Conservation (phyloP, 805 yeast species). For the Kluyveromyces aestuarii region DNA sequence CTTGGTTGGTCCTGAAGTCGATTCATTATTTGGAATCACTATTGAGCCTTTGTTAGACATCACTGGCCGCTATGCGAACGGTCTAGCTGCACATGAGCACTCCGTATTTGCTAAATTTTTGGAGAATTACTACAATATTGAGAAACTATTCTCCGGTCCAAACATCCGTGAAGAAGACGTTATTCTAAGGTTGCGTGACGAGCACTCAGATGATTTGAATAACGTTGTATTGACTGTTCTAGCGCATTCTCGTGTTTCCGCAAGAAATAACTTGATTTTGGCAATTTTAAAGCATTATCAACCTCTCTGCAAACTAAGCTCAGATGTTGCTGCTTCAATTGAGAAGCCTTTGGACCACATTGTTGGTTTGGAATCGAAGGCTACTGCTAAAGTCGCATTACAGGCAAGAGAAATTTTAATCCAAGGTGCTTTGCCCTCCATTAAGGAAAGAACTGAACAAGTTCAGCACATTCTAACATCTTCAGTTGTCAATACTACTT, state of each 20-base stretch:
- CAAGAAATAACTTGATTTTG: constrained; percentile 81
- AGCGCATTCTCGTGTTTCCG: constrained; percentile 88
- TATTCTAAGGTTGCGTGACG: constrained; percentile 78
- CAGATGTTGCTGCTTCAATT: constrained; percentile 58
- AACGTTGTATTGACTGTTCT: constrained; percentile 66
- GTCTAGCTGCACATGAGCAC: constrained; percentile 79
- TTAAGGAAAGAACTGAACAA: constrained; percentile 93
- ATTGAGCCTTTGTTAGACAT: constrained; percentile 68
- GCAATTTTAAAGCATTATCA: constrained; percentile 81
- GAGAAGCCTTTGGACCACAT: constrained; percentile 65
- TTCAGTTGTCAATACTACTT: constrained; percentile 80
- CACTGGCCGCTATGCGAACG: constrained; percentile 61
- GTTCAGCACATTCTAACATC: constrained; percentile 90
- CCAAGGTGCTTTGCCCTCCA: constrained; percentile 94
- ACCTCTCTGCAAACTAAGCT: constrained; percentile 63
- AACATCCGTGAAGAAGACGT: constrained; percentile 83
- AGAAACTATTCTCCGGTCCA: constrained; percentile 66
- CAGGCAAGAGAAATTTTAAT: constrained; percentile 94
- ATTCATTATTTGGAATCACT: constrained; percentile 44
- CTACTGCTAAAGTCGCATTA: constrained; percentile 86
- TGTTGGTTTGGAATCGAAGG: constrained; percentile 83
- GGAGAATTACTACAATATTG: constrained; percentile 67
- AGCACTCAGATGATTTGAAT: constrained; percentile 63
- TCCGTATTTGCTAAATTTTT: constrained; percentile 60
- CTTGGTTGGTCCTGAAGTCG: constrained; percentile 38